Conservation (phyloP, 179 eudicot species). For the Sideroxylon spinosum region DNA sequence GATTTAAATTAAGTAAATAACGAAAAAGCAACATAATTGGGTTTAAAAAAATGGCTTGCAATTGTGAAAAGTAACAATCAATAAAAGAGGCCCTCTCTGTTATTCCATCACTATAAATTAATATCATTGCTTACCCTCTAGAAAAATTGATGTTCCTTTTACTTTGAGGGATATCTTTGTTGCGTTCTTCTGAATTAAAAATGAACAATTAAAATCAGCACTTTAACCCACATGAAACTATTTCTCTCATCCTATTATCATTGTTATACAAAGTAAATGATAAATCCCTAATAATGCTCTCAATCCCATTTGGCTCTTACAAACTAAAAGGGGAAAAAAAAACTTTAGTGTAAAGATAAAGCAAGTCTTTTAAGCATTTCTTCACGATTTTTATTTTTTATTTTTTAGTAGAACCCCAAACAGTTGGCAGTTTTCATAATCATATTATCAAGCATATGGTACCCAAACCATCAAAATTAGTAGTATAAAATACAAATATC, state of each 20-base stretch:
- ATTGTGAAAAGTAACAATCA: too few species aligned
- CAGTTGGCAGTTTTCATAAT: too few species aligned
- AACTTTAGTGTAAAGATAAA: neutral
- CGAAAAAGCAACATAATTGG: too few species aligned
- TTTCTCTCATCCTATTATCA: neutral
- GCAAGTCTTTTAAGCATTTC: neutral
- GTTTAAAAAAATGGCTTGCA: too few species aligned
- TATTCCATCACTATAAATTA: too few species aligned
- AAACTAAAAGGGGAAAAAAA: neutral
- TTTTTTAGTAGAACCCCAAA: too few species aligned
- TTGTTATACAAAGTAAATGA: conserved; percentile 1
- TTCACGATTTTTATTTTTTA: neutral
- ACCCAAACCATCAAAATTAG: too few species aligned
- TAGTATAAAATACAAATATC: too few species aligned
- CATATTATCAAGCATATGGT: too few species aligned
- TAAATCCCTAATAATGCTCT: neutral
- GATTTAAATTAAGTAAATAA: too few species aligned
- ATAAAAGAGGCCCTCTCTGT: too few species aligned
- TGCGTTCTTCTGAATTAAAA: conserved; percentile 73
- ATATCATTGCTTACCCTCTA: conserved; percentile 76
- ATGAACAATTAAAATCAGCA: conserved; percentile 50
- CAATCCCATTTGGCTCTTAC: neutral
- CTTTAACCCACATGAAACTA: conserved; percentile 23
- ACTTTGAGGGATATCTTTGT: conserved; percentile 50
- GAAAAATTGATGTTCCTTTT: conserved; percentile 83